Percentiles rank a stretch among this genome's conserved stretches.
phyloP scores from a whole-genome alignment of 257 asterid genomes.

The Ilex aquifolium region DNA sequence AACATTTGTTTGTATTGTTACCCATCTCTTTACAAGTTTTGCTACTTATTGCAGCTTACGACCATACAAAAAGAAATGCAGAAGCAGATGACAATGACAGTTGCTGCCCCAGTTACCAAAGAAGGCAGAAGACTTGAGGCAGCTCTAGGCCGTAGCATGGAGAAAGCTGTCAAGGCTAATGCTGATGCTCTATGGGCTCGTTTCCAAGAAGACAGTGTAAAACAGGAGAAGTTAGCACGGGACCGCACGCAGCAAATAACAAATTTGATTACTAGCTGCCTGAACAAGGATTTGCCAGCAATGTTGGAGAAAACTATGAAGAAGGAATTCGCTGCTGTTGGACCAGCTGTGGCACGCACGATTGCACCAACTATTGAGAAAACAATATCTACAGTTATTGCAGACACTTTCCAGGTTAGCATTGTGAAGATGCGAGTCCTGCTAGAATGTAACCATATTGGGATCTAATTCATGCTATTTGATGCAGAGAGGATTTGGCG shows the following conservation, averaged over 20 bases:
- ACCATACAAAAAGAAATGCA: constrained; percentile 49
- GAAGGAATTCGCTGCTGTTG: constrained; percentile 63
- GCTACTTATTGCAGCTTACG: constrained; percentile 37
- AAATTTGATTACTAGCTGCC: constrained; percentile 47
- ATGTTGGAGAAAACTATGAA: constrained; percentile 73
- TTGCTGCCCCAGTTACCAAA: constrained; percentile 61
- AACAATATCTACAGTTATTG: constrained; percentile 54
- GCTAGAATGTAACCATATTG: constrained; percentile 8
- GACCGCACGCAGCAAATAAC: constrained; percentile 65
- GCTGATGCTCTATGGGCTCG: constrained; percentile 91
- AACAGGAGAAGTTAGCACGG: constrained; percentile 71
- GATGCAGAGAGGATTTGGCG: constrained; percentile 91
- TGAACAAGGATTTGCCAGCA: constrained; percentile 78
- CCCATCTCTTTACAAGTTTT: not conserved
- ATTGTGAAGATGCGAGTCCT: constrained; percentile 1
- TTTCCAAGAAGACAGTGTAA: constrained; percentile 72
- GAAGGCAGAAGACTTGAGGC: constrained; percentile 86
- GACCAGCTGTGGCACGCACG: constrained; percentile 75
- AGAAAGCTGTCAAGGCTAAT: constrained; percentile 70
- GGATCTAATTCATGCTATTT: constrained; percentile 19
- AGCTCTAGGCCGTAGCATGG: constrained; percentile 69
- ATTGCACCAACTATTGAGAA: constrained; percentile 73
- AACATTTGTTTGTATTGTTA: not conserved
- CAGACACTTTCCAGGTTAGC: constrained; percentile 80
- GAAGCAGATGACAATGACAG: constrained; percentile 70